Evolutionary conservation across 257 asterid species (phyloP).

Genomic region (Nicotiana knightiana): DNA sequence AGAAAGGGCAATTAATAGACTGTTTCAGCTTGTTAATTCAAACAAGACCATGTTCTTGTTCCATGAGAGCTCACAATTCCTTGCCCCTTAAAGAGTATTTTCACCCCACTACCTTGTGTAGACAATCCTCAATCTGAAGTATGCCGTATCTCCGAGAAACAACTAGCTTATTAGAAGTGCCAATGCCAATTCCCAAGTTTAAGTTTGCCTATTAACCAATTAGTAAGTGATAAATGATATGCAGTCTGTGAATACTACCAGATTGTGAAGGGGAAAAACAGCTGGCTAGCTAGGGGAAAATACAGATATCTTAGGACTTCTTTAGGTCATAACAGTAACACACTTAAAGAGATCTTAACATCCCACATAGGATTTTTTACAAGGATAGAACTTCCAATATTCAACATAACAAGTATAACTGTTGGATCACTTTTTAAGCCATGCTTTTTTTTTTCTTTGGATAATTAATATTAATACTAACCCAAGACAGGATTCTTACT

Average conservation of each 20-base stretch:
- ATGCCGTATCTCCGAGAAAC: not conserved
- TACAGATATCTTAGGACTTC: not conserved
- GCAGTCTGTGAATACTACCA: not conserved
- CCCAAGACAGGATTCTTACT: not conserved
- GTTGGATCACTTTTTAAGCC: not conserved
- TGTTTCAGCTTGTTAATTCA: constrained; percentile 33
- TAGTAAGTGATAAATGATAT: not conserved
- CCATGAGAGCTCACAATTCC: not conserved
- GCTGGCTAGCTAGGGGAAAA: not conserved
- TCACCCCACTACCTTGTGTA: constrained; percentile 26
- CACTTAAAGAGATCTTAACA: not conserved
- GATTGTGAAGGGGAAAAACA: not conserved
- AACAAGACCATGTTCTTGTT: constrained; percentile 29
- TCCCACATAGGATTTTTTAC: not conserved
- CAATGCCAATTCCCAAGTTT: not conserved
- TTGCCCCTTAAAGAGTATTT: not conserved
- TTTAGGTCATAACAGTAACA: not conserved
- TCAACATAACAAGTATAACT: not conserved
- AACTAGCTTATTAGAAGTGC: not conserved
- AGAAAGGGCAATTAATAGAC: not conserved
- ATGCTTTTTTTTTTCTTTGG: not conserved
- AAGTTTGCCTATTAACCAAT: not conserved
- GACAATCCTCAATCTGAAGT: not conserved
- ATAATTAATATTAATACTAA: not conserved
- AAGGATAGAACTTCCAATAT: not conserved